These are phyloP conservation scores for Vitis hybrid DNA, from an alignment of 177 flowering plant genomes.

Conservation along the genomic window DNA sequence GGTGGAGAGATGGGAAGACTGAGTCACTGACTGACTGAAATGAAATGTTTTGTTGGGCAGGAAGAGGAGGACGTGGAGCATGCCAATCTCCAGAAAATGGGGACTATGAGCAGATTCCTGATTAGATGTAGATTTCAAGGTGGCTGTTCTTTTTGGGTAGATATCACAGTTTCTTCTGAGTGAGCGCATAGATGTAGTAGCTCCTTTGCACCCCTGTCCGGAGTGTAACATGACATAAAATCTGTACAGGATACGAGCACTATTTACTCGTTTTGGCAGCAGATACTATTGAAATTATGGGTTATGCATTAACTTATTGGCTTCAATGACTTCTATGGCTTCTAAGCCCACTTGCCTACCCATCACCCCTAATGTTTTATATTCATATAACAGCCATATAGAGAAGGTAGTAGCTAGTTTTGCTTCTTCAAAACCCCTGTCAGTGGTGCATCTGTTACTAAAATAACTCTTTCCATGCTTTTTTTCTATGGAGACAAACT, in stretches of 20 bases:
- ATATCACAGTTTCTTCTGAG: constrained; percentile 2
- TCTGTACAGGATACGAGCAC: neutral
- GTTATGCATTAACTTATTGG: constrained; percentile 1
- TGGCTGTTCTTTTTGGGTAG: constrained; percentile 4
- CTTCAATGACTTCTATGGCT: neutral
- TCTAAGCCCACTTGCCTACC: too few species aligned
- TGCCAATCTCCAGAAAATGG: constrained; percentile 54
- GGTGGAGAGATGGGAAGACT: neutral
- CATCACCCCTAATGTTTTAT: too few species aligned
- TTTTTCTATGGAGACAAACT: too few species aligned
- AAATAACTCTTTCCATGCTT: too few species aligned
- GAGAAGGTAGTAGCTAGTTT: too few species aligned
- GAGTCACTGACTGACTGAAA: constrained; percentile 6
- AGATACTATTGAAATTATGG: constrained; percentile 13
- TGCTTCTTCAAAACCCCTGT: too few species aligned
- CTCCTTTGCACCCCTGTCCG: neutral
- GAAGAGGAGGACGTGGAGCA: constrained; percentile 35
- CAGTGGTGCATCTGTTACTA: too few species aligned
- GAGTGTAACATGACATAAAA: neutral
- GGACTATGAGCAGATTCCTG: constrained; percentile 39
- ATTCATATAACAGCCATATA: too few species aligned
- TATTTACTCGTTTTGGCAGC: neutral
- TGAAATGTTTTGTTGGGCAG: constrained; percentile 26
- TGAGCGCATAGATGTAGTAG: constrained; percentile 3
- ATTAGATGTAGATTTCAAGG: constrained; percentile 15